Conservation (phyloP, 192 early-diverging fungal genomes). For the Spinellus fusiger region DNA sequence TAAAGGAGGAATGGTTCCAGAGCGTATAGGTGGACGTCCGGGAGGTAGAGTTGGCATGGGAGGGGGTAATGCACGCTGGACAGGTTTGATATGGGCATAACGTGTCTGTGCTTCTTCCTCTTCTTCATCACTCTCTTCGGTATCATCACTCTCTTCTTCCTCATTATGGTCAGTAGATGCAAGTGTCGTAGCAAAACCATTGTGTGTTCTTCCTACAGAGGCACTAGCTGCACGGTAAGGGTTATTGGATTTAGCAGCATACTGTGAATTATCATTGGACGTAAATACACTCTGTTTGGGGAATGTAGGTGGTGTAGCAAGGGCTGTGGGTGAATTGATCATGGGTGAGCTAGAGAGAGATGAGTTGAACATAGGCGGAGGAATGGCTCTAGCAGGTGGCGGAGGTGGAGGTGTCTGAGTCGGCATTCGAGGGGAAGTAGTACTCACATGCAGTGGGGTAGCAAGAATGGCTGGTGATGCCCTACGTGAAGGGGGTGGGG, state of each 20-base stretch:
- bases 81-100: constrained; percentile 1
- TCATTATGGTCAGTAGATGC: not conserved
- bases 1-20: constrained; percentile 11
- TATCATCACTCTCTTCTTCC: constrained; percentile 16
- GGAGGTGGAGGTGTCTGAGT: constrained; percentile 7
- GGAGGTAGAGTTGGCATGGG: constrained; percentile 25
- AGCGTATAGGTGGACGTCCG: constrained; percentile 12
- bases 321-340: not conserved
- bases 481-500: constrained; percentile 21
- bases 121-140: not conserved
- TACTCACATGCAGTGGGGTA: not conserved
- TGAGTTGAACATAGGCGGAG: not conserved
- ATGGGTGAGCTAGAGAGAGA: not conserved
- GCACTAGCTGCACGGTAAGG: constrained; percentile 14
- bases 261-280: not conserved
- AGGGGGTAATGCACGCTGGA: constrained; percentile 6
- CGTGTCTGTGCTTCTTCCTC: not conserved
- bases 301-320: not conserved
- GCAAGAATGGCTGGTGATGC: constrained; percentile 36
- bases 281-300: not conserved
- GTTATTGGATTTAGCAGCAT: constrained; percentile 13
- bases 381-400: not conserved
- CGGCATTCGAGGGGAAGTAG: not conserved
- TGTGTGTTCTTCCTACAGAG: not conserved
- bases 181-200: not conserved